phyloP scores from a whole-genome alignment of 164 flowering plant genomes.

The Nymphaea thermarum region DNA sequence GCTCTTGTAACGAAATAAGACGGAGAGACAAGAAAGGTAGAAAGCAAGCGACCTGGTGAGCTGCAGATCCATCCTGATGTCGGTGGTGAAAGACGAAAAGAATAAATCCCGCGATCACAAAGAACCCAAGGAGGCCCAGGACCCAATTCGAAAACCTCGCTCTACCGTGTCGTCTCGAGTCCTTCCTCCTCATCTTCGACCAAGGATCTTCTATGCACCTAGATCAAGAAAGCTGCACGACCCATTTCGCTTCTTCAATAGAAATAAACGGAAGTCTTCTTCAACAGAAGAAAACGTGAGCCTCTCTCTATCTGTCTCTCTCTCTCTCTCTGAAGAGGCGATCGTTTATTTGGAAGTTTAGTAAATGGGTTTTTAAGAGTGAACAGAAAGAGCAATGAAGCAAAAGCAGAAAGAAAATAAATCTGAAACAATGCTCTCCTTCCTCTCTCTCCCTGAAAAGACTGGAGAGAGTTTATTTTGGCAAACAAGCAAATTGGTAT shows the following conservation, averaged over 20 bases:
- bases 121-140: slow-evolving; percentile 4
- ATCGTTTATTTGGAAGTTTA: no score
- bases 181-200: background rate
- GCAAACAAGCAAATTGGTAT: no score
- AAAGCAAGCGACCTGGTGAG: background rate
- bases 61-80: background rate
- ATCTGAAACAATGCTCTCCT: background rate
- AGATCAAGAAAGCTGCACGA: background rate
- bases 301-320: no score
- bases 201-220: background rate
- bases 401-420: background rate
- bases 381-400: background rate
- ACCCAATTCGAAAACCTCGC: slow-evolving; percentile 1
- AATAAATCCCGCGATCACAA: background rate
- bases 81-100: slow-evolving; percentile 2
- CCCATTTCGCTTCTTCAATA: background rate
- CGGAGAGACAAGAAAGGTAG: background rate
- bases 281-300: background rate
- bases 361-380: no score
- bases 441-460: background rate
- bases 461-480: no score
- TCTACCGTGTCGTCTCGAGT: background rate
- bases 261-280: no score
- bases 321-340: no score
- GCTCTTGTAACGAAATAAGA: background rate